phyloP scores from a whole-genome alignment of 768 basidiomycete species.

The Trametes maxima region DNA sequence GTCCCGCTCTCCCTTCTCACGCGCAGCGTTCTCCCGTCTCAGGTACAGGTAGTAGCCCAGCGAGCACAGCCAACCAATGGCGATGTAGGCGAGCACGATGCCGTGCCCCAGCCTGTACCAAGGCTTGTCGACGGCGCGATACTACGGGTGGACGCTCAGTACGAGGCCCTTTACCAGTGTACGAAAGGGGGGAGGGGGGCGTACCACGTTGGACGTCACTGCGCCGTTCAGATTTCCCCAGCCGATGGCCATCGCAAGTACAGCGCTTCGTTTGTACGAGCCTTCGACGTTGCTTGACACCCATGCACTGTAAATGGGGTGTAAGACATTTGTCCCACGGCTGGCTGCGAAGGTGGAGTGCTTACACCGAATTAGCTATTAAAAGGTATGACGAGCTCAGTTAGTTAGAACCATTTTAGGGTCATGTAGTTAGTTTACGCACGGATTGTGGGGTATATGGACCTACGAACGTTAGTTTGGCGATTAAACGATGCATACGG shows the following conservation, averaged over 20 bases:
- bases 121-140: conserved; percentile 63
- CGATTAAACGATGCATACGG: background rate
- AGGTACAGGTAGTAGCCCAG: conserved; percentile 50
- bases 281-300: conserved; percentile 74
- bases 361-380: conserved; percentile 50
- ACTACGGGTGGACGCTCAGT: conserved; percentile 40
- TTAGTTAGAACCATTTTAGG: background rate
- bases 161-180: background rate
- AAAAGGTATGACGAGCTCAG: background rate
- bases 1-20: conserved; percentile 69
- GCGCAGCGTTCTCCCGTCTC: conserved; percentile 58
- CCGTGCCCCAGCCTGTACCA: conserved; percentile 73
- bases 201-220: conserved; percentile 64
- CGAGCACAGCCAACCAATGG: conserved; percentile 60
- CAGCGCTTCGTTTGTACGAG: conserved; percentile 70
- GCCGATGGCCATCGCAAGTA: conserved; percentile 71
- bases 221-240: conserved; percentile 73
- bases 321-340: background rate
- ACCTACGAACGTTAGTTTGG: conserved; percentile 25
- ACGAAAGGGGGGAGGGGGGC: conserved; percentile 32
- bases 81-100: conserved; percentile 70
- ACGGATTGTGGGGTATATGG: conserved; percentile 53
- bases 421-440: conserved; percentile 22
- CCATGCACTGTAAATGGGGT: conserved; percentile 54
- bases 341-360: background rate